A percentile compares a stretch with the other conserved stretches of the same genome.
Evolutionary conservation across 306 rosid species (phyloP).

Genomic region (Vigna nakashimae): DNA sequence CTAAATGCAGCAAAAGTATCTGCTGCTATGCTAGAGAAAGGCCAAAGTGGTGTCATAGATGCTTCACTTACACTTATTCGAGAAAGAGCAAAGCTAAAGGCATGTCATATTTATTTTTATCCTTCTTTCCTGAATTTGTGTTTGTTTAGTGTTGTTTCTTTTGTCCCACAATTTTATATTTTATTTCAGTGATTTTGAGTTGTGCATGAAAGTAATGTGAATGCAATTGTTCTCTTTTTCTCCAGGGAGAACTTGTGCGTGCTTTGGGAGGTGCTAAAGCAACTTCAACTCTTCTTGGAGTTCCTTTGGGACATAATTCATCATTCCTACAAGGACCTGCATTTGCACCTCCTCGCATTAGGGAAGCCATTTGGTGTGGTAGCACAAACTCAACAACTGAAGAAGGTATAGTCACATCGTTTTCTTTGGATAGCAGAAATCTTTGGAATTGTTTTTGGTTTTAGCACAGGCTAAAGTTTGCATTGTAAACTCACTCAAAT

Average conservation of each 20-base stretch:
- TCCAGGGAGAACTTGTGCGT: slow-evolving; percentile 90
- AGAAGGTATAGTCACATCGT: slow-evolving; percentile 65
- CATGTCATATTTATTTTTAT: slow-evolving; percentile 27
- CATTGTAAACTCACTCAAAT: slow-evolving; percentile 15
- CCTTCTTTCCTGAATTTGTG: neutral
- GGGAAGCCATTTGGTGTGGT: slow-evolving; percentile 99
- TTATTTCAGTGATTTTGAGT: slow-evolving; percentile 22
- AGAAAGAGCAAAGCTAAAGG: slow-evolving; percentile 96
- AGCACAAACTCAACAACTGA: slow-evolving; percentile 93
- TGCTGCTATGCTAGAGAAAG: slow-evolving; percentile 65
- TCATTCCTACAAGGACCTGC: slow-evolving; percentile 99
- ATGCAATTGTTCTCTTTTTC: slow-evolving; percentile 29
- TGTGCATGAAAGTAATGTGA: slow-evolving; percentile 23
- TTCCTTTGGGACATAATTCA: slow-evolving; percentile 96
- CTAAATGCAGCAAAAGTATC: slow-evolving; percentile 69
- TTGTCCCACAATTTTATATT: neutral
- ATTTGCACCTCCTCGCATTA: slow-evolving; percentile 93
- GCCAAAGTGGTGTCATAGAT: slow-evolving; percentile 85
- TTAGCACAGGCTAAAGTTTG: neutral
- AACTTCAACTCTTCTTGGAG: slow-evolving; percentile 88
- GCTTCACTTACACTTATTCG: slow-evolving; percentile 97
- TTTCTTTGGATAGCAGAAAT: neutral
- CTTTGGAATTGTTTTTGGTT: neutral
- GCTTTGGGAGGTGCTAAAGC: slow-evolving; percentile 88
- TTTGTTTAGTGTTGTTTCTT: neutral